A percentile compares a stretch with the other conserved stretches of the same genome.
phyloP scores from a whole-genome alignment of 768 basidiomycete species.

The Termitomyces titanicus region DNA sequence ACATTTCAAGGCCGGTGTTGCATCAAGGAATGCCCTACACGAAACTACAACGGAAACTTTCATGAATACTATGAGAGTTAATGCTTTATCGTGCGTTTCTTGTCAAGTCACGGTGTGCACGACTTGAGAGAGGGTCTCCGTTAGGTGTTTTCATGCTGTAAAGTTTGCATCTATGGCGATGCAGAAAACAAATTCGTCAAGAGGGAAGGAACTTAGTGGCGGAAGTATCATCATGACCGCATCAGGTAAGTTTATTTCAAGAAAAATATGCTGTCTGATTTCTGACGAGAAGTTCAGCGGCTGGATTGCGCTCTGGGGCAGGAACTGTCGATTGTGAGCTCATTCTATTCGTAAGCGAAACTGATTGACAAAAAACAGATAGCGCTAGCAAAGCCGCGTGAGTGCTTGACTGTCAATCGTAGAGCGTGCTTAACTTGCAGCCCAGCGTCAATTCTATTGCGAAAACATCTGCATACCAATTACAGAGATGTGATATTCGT shows the following conservation, averaged over 20 bases:
- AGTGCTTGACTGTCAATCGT: conserved; percentile 24
- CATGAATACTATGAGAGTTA: conserved; percentile 76
- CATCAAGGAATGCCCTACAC: conserved; percentile 37
- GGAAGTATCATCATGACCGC: conserved; percentile 90
- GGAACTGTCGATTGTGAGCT: conserved; percentile 77
- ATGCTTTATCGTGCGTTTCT: conserved; percentile 49
- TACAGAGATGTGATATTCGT: conserved; percentile 79
- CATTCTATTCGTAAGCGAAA: background rate
- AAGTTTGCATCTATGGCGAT: conserved; percentile 86
- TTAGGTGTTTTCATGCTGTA: conserved; percentile 84
- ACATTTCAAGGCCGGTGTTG: conserved; percentile 60
- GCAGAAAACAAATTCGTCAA: conserved; percentile 58
- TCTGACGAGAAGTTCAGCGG: conserved; percentile 44
- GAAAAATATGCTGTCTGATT: background rate
- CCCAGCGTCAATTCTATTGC: conserved; percentile 84
- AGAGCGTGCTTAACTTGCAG: background rate
- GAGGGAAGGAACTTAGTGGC: conserved; percentile 64
- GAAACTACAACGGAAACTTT: conserved; percentile 62
- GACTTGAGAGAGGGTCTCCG: background rate
- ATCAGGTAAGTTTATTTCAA: conserved; percentile 49
- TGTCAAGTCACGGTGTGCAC: background rate
- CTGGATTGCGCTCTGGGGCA: conserved; percentile 79
- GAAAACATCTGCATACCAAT: conserved; percentile 75
- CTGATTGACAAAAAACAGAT: conserved; percentile 39
- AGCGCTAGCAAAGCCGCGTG: conserved; percentile 94